Evolutionary conservation across 495 filamentous ascomycete genomes (phyloP).

Genomic region (Penicillium mononematosum): DNA sequence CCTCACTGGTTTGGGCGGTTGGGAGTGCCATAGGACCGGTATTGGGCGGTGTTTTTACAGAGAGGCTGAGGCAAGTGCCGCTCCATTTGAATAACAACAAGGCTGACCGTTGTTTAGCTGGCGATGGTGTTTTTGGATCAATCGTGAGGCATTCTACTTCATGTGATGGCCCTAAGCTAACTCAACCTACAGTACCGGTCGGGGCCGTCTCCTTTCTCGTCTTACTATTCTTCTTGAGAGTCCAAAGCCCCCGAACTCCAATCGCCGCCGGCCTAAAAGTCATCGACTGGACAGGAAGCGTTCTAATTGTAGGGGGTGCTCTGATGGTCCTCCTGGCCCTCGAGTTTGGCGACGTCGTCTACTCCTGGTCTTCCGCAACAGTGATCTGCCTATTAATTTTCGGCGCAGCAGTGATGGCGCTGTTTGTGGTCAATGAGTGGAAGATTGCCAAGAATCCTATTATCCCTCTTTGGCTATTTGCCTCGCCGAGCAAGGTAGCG

Average conservation of each 20-base stretch:
- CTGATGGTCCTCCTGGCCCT: conserved; percentile 71
- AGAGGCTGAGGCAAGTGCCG: conserved; percentile 19
- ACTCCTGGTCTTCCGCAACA: conserved; percentile 58
- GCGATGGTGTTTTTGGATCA: conserved; percentile 58
- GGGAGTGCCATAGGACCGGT: conserved; percentile 63
- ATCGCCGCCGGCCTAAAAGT: conserved; percentile 64
- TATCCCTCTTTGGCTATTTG: conserved; percentile 66
- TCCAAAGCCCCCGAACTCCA: conserved; percentile 69
- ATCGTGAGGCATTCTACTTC: conserved; percentile 30
- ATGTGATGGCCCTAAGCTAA: background rate
- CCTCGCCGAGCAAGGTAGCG: conserved; percentile 45
- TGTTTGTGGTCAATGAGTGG: conserved; percentile 67
- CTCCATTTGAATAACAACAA: background rate
- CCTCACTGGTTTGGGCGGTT: conserved; percentile 63
- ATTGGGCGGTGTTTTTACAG: conserved; percentile 63
- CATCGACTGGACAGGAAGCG: conserved; percentile 66
- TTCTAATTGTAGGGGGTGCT: conserved; percentile 62
- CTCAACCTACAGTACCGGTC: conserved; percentile 38
- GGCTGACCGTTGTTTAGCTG: conserved; percentile 30
- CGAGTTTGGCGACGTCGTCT: conserved; percentile 63
- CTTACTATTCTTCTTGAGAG: conserved; percentile 63
- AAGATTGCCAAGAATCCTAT: conserved; percentile 67
- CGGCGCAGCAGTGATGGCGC: conserved; percentile 50
- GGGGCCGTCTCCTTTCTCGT: conserved; percentile 59
- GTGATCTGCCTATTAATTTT: conserved; percentile 65